Evolutionary conservation across 2,329 filamentous ascomycete genomes (phyloP).

Genomic region (Exophiala alcalophila): DNA sequence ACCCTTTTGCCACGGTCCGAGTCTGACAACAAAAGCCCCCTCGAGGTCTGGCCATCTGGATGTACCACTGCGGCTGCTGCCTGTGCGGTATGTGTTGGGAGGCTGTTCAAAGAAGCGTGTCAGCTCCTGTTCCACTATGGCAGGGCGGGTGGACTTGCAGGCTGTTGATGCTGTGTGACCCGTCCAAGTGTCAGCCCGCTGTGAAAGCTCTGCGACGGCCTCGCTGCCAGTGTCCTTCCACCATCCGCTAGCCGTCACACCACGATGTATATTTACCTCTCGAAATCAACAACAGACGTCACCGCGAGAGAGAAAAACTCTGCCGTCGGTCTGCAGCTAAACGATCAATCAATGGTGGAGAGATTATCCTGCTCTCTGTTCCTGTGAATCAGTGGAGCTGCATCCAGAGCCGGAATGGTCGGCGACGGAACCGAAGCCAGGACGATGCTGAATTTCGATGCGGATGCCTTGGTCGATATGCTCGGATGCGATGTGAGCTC

Average conservation of each 20-base stretch:
- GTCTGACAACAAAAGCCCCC: too few relatives aligned
- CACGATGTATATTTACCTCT: conserved; percentile 4
- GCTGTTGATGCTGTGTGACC: conserved; percentile 17
- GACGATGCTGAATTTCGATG: too few relatives aligned
- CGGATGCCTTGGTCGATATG: too few relatives aligned
- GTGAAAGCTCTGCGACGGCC: conserved; percentile 11
- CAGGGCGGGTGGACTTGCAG: conserved; percentile 12
- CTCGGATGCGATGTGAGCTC: too few relatives aligned
- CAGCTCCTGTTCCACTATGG: conserved; percentile 10
- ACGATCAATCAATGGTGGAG: not conserved
- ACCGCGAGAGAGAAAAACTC: conserved; percentile 1
- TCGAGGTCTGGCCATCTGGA: conserved; percentile 3
- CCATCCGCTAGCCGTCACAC: conserved; percentile 11
- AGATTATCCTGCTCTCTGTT: not conserved
- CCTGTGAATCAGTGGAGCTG: conserved; percentile 1
- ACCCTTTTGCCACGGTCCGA: too few relatives aligned
- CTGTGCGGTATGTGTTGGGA: conserved; percentile 7
- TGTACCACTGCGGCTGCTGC: conserved; percentile 9
- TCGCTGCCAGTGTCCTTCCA: conserved; percentile 9
- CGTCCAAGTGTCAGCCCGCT: conserved; percentile 22
- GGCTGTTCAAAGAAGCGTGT: conserved; percentile 5
- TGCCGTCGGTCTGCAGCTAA: conserved; percentile 1
- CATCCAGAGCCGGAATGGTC: too few relatives aligned
- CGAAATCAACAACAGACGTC: conserved; percentile 11
- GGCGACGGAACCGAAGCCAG: too few relatives aligned